phyloP scores from a whole-genome alignment of 345 rosid genomes.

The Aegle marmelos region DNA sequence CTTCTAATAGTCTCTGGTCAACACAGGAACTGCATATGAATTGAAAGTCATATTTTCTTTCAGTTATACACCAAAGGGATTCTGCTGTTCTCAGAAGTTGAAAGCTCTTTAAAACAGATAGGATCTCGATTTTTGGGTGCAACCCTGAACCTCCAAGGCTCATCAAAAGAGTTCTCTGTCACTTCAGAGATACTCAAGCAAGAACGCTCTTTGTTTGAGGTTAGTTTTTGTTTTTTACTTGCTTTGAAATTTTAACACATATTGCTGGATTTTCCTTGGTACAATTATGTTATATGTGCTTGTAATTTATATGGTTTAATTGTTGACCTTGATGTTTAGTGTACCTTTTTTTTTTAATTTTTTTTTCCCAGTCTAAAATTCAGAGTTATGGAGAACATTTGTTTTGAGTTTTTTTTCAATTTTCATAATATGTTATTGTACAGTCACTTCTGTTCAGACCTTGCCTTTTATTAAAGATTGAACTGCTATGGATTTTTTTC shows the following conservation, averaged over 20 bases:
- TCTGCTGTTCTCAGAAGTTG: conserved; percentile 56
- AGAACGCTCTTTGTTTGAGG: conserved; percentile 65
- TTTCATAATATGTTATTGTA: background rate
- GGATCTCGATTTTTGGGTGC: conserved; percentile 40
- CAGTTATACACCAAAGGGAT: conserved; percentile 66
- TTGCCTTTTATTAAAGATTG: background rate
- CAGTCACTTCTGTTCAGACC: background rate
- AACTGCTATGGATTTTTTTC: conserved; percentile 3
- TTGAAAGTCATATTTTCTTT: conserved; percentile 10
- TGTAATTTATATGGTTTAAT: background rate
- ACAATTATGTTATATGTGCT: background rate
- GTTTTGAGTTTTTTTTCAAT: background rate
- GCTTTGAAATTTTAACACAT: background rate
- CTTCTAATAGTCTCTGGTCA: background rate
- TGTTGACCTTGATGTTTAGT: background rate
- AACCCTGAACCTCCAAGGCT: conserved; percentile 41
- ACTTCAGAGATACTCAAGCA: conserved; percentile 63
- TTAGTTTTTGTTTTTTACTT: conserved; percentile 29
- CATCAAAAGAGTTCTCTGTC: conserved; percentile 44
- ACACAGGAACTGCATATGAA: conserved; percentile 3
- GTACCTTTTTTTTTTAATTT: background rate
- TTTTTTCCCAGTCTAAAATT: background rate
- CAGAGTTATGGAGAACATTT: background rate
- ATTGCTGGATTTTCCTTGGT: background rate
- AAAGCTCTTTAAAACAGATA: conserved; percentile 48